A percentile compares a stretch with the other conserved stretches of the same genome.
Conservation (phyloP, 2,329 filamentous ascomycete genomes). For the Cladophialophora immunda region DNA sequence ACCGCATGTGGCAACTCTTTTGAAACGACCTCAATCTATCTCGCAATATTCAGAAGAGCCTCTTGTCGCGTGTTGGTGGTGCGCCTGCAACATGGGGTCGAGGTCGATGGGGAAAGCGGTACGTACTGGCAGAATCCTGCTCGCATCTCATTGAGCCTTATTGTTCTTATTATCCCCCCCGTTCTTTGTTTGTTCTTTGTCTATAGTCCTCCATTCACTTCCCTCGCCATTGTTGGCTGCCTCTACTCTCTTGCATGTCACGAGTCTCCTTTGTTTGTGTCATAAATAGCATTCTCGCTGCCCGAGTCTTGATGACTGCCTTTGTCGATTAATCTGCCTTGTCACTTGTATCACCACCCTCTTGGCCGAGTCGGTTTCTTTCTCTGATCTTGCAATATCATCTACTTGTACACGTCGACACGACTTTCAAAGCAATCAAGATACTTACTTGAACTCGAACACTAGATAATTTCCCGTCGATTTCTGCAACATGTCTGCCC, state of each 20-base stretch:
- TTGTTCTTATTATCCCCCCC: slow-evolving; percentile 32
- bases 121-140: slow-evolving; percentile 27
- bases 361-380: slow-evolving; percentile 15
- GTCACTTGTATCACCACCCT: slow-evolving; percentile 22
- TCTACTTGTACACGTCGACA: slow-evolving; percentile 1
- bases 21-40: slow-evolving; percentile 28
- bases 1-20: slow-evolving; percentile 29
- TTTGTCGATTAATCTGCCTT: slow-evolving; percentile 23
- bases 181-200: slow-evolving; percentile 20
- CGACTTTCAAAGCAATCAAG: slow-evolving; percentile 2
- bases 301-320: slow-evolving; percentile 31
- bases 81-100: slow-evolving; percentile 28
- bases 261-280: slow-evolving; percentile 38
- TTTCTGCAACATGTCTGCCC: slow-evolving; percentile 39
- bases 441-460: slow-evolving; percentile 26
- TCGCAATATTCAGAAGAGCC: slow-evolving; percentile 22
- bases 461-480: slow-evolving; percentile 40
- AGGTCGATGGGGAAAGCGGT: slow-evolving; percentile 34
- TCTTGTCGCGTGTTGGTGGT: slow-evolving; percentile 34
- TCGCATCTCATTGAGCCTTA: slow-evolving; percentile 28
- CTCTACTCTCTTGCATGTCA: slow-evolving; percentile 23
- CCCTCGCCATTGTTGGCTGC: slow-evolving; percentile 26
- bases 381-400: slow-evolving; percentile 6
- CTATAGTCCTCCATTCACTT: slow-evolving; percentile 22
- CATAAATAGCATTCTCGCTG: slow-evolving; percentile 24